Evolutionary conservation across 169 alveolate species (phyloP).

Genomic region (Plasmodium chabaudi): DNA sequence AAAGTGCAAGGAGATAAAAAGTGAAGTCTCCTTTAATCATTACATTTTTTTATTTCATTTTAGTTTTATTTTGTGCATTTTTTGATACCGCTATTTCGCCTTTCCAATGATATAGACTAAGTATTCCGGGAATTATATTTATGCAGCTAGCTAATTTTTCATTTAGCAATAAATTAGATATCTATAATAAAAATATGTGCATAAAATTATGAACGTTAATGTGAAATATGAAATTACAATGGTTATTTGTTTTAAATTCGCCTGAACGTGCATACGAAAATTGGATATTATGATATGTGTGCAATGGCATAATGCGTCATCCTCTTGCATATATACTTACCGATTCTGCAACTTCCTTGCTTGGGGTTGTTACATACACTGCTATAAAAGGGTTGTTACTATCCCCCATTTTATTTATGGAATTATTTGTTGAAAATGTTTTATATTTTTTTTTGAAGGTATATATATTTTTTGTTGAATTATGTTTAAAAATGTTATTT

Average conservation of each 20-base stretch:
- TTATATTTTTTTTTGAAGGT: background rate
- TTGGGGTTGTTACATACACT: slow-evolving; percentile 67
- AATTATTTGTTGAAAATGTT: background rate
- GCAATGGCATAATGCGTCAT: no score
- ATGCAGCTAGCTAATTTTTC: slow-evolving; percentile 63
- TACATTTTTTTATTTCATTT: no score
- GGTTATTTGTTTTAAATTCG: no score
- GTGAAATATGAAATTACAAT: no score
- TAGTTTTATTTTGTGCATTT: background rate
- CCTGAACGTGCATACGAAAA: no score
- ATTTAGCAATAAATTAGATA: slow-evolving; percentile 41
- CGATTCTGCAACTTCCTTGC: slow-evolving; percentile 66
- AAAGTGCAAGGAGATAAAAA: background rate
- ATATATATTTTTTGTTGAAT: background rate
- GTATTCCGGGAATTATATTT: slow-evolving; percentile 58
- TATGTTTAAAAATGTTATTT: slow-evolving; percentile 16
- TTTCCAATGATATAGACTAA: slow-evolving; percentile 70
- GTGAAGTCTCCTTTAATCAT: no score
- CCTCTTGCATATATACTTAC: background rate
- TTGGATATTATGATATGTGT: no score
- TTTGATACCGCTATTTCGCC: slow-evolving; percentile 71
- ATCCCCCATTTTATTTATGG: slow-evolving; percentile 11
- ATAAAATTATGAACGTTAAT: no score
- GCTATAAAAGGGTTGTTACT: slow-evolving; percentile 24
- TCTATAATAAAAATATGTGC: slow-evolving; percentile 6